These are phyloP conservation scores for Trichomonas gallinae DNA, from an alignment of 208 protist genomes.

Conservation along the genomic window DNA sequence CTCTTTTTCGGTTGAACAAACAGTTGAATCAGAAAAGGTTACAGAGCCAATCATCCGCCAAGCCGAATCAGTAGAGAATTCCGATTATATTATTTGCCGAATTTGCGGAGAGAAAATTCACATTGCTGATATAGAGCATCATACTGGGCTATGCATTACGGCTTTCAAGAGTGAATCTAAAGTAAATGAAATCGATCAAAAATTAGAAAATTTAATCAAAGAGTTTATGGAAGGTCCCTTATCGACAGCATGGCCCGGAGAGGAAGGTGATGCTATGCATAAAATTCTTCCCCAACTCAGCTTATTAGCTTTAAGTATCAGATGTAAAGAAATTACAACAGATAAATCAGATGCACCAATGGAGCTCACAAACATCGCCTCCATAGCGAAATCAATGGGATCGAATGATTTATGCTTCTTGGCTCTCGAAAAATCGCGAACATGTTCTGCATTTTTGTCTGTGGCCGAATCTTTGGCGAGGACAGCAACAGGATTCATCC, in stretches of 20 bases:
- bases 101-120: conserved; percentile 2
- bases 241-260: background rate
- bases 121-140: background rate
- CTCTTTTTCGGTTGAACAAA: background rate
- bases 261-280: background rate
- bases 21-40: background rate
- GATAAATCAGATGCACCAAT: background rate
- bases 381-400: background rate
- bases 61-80: background rate
- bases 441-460: background rate
- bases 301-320: background rate
- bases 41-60: background rate
- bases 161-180: background rate
- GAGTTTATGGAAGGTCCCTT: background rate
- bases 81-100: background rate
- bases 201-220: background rate
- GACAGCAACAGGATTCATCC: background rate
- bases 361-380: background rate
- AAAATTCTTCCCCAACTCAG: background rate
- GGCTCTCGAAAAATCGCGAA: background rate
- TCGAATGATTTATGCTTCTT: background rate
- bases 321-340: background rate
- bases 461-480: background rate
- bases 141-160: background rate
- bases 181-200: background rate